Conservation (phyloP, 495 filamentous ascomycete genomes). For the Pseudoneurospora amorphoporcata region DNA sequence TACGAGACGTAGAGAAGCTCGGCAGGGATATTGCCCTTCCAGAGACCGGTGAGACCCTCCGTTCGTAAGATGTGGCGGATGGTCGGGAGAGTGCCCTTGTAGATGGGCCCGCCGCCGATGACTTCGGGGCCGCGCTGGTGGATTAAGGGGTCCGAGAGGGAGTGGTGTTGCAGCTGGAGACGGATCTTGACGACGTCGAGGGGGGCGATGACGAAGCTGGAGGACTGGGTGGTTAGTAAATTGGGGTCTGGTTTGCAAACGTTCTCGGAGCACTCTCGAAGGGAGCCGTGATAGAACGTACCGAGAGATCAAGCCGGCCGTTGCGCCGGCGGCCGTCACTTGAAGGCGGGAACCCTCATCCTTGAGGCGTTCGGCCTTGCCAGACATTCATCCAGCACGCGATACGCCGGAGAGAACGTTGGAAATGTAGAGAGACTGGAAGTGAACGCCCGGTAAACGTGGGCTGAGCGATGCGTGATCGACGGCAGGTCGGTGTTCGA, state of each 20-base stretch:
- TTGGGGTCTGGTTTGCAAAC: too few relatives aligned
- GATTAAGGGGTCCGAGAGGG: constrained; percentile 56
- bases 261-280: too few relatives aligned
- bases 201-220: constrained; percentile 79
- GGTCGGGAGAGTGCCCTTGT: constrained; percentile 71
- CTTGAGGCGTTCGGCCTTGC: constrained; percentile 55
- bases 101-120: constrained; percentile 49
- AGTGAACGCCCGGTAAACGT: background rate
- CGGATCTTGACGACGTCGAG: constrained; percentile 95
- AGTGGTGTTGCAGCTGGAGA: constrained; percentile 82
- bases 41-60: constrained; percentile 80
- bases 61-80: constrained; percentile 61
- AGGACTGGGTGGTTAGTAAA: background rate
- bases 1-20: constrained; percentile 90
- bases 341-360: constrained; percentile 87
- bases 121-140: constrained; percentile 20
- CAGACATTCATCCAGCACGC: constrained; percentile 23
- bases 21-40: constrained; percentile 97
- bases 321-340: constrained; percentile 73
- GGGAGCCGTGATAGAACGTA: constrained; percentile 51
- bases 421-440: background rate
- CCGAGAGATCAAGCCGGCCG: constrained; percentile 83
- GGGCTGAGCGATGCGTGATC: constrained; percentile 1
- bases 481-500: background rate
- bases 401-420: background rate